Conservation (phyloP, 1,284 basidiomycete species). For the Cutaneotrichosporon cyanovorans region DNA sequence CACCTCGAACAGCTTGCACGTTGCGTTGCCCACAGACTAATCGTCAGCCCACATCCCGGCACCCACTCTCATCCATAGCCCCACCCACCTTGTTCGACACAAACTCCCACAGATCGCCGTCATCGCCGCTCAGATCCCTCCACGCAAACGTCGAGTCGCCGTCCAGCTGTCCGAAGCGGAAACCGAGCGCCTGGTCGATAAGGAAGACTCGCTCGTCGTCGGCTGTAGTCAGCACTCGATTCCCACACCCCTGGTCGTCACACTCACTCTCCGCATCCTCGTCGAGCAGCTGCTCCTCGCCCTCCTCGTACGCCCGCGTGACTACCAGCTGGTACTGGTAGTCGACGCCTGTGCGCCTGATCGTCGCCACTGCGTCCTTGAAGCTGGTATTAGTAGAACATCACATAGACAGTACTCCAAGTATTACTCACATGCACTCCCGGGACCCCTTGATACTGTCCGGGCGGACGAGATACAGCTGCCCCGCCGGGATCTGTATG, state of each 20-base stretch:
- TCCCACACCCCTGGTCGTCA: too few relatives aligned
- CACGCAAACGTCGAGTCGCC: slow-evolving; percentile 77
- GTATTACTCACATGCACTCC: slow-evolving; percentile 84
- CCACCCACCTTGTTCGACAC: slow-evolving; percentile 39
- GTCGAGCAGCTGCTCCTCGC: slow-evolving; percentile 85
- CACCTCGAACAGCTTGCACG: slow-evolving; percentile 79
- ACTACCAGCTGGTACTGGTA: slow-evolving; percentile 95
- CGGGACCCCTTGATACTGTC: slow-evolving; percentile 82
- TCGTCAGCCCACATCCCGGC: slow-evolving; percentile 56
- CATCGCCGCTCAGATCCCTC: slow-evolving; percentile 63
- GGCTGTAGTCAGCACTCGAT: slow-evolving; percentile 49
- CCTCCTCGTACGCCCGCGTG: slow-evolving; percentile 89
- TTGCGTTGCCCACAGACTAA: slow-evolving; percentile 62
- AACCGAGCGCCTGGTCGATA: slow-evolving; percentile 79
- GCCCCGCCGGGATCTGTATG: slow-evolving; percentile 87
- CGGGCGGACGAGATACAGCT: slow-evolving; percentile 83
- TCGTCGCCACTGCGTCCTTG: slow-evolving; percentile 89
- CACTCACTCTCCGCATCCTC: slow-evolving; percentile 89
- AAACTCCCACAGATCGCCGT: slow-evolving; percentile 46
- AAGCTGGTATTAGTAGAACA: slow-evolving; percentile 54
- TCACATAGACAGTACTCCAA: background rate
- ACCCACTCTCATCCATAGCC: too few relatives aligned
- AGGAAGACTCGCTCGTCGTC: slow-evolving; percentile 89
- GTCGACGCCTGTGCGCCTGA: slow-evolving; percentile 72
- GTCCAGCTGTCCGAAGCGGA: slow-evolving; percentile 67